phyloP scores from a whole-genome alignment of 169 alveolate species.

The Perkinsus marinus region DNA sequence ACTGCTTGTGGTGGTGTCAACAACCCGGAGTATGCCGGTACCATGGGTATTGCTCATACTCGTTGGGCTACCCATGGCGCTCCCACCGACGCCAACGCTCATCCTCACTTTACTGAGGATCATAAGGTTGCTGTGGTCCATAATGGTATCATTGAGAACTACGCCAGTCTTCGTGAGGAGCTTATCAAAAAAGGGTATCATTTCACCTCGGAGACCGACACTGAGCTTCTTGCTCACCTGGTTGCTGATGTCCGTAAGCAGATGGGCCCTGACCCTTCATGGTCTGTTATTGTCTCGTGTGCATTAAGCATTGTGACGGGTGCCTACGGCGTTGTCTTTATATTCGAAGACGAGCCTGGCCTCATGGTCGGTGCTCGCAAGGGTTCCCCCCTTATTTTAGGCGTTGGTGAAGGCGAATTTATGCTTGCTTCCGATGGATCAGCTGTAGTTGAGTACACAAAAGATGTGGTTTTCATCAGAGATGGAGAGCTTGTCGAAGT shows the following conservation, averaged over 20 bases:
- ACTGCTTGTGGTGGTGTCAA: conserved; percentile 2
- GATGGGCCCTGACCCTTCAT: background rate
- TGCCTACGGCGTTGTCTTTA: conserved; percentile 85
- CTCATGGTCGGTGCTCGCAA: conserved; percentile 72
- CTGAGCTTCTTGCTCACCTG: conserved; percentile 89
- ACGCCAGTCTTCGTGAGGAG: conserved; percentile 40
- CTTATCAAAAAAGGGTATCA: conserved; percentile 44
- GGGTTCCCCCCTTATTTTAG: conserved; percentile 82
- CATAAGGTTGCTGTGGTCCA: conserved; percentile 80
- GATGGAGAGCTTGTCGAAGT: conserved; percentile 73
- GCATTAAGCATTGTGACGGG: conserved; percentile 41
- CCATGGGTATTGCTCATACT: conserved; percentile 92
- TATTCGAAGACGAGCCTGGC: conserved; percentile 67
- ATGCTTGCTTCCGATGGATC: conserved; percentile 82
- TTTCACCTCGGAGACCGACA: conserved; percentile 76
- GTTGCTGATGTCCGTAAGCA: conserved; percentile 49
- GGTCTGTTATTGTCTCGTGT: background rate
- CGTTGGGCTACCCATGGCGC: conserved; percentile 98
- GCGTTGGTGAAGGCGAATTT: conserved; percentile 54
- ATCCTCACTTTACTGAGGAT: conserved; percentile 85
- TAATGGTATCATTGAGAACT: conserved; percentile 87
- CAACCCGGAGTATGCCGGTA: conserved; percentile 19
- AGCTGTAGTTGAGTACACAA: conserved; percentile 78
- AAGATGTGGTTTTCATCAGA: conserved; percentile 65
- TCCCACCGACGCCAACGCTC: conserved; percentile 87